These are phyloP conservation scores for Diaporthe aspalathi DNA, from an alignment of 2,329 filamentous ascomycete species.

Conservation along the genomic window DNA sequence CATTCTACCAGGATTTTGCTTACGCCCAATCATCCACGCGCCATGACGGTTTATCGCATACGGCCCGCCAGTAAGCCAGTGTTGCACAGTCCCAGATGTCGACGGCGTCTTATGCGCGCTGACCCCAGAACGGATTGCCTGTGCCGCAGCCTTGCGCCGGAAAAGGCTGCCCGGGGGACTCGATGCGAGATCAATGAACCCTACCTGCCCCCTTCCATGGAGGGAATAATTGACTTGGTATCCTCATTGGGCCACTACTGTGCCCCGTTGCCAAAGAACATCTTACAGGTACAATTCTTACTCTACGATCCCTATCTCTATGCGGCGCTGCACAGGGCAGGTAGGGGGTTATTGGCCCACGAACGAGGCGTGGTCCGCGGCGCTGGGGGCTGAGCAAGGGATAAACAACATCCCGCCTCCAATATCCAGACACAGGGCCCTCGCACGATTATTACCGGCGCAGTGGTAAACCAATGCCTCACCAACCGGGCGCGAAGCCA, in stretches of 20 bases:
- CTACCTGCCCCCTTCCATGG: slow-evolving; percentile 1
- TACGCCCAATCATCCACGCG: background rate
- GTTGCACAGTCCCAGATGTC: background rate
- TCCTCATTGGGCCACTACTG: background rate
- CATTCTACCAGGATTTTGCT: background rate
- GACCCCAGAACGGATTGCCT: background rate
- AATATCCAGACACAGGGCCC: too few relatives aligned
- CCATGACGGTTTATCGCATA: background rate
- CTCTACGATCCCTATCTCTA: background rate
- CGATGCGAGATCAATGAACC: slow-evolving; percentile 9
- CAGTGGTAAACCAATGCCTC: background rate
- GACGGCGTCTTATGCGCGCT: background rate
- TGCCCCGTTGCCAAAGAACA: slow-evolving; percentile 4
- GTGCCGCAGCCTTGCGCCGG: slow-evolving; percentile 15
- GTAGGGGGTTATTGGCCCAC: slow-evolving; percentile 2
- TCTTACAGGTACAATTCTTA: background rate
- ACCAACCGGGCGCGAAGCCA: background rate
- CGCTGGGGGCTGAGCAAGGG: background rate
- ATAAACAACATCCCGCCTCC: background rate
- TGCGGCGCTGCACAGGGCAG: background rate
- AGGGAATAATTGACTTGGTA: background rate
- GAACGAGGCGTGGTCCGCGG: background rate
- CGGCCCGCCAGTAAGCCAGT: background rate
- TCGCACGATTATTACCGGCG: slow-evolving; percentile 6
- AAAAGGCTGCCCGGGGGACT: background rate